phyloP scores from a whole-genome alignment of 129 eudicot genomes.

The sunflower (Helianthus annuus) region DNA sequence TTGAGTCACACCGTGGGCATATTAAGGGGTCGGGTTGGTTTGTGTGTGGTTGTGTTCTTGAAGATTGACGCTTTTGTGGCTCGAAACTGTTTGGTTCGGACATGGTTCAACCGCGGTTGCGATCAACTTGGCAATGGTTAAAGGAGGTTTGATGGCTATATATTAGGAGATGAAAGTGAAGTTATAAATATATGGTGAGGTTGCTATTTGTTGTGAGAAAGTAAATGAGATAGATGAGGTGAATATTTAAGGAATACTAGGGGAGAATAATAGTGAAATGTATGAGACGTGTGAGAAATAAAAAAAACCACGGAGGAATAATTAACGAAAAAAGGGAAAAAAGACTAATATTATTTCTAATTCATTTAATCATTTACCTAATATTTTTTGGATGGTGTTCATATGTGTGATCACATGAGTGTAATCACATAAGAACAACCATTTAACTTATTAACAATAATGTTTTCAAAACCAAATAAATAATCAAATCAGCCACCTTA shows the following conservation, averaged over 20 bases:
- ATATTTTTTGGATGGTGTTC: too few relatives aligned
- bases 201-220: not conserved
- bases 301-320: too few relatives aligned
- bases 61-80: conserved; percentile 29
- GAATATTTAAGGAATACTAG: not conserved
- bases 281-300: too few relatives aligned
- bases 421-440: too few relatives aligned
- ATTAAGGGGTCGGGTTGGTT: conserved; percentile 42
- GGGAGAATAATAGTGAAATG: not conserved
- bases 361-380: too few relatives aligned
- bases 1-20: conserved; percentile 81
- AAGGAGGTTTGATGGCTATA: conserved; percentile 18
- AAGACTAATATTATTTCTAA: too few relatives aligned
- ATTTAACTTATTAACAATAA: too few relatives aligned
- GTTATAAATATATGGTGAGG: not conserved
- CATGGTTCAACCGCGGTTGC: conserved; percentile 5
- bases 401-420: too few relatives aligned
- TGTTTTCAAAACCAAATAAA: too few relatives aligned
- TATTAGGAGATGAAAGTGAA: not conserved
- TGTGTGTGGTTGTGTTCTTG: conserved; percentile 30
- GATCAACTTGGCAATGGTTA: not conserved
- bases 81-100: conserved; percentile 25
- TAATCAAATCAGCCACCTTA: too few relatives aligned
- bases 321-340: too few relatives aligned
- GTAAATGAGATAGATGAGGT: not conserved